These are phyloP conservation scores for Ustilago sp. DNA, from an alignment of 1,284 basidiomycete genomes.

Conservation along the genomic window DNA sequence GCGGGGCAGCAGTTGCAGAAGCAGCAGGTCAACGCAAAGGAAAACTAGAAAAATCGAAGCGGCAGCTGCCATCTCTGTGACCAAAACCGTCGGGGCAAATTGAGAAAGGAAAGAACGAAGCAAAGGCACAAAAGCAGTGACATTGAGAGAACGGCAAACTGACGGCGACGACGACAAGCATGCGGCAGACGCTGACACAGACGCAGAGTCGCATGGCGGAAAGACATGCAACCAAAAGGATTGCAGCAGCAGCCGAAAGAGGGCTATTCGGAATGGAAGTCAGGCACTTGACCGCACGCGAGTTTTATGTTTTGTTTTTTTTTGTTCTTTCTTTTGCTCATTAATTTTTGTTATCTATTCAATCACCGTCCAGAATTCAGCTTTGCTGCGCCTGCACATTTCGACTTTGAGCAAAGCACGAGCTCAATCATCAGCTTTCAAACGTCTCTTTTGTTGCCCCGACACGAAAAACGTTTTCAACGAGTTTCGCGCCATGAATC, in stretches of 20 bases:
- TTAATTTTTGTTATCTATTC: not conserved
- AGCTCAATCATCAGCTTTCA: not conserved
- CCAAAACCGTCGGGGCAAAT: conserved; percentile 3
- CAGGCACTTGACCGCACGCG: not conserved
- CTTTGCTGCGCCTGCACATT: not conserved
- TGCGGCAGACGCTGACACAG: not conserved
- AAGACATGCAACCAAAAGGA: not conserved
- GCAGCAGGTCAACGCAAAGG: too few relatives aligned
- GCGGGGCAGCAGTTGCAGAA: not conserved
- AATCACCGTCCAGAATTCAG: not conserved
- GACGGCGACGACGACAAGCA: not conserved
- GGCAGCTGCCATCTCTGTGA: not conserved
- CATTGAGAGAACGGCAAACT: not conserved
- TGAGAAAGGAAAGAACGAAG: not conserved
- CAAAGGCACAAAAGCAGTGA: not conserved
- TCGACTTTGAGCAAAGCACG: not conserved
- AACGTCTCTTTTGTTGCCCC: not conserved
- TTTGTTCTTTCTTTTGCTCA: not conserved
- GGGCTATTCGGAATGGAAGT: not conserved
- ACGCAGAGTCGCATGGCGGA: not conserved
- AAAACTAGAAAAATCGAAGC: not conserved
- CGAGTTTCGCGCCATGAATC: not conserved
- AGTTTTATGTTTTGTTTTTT: not conserved
- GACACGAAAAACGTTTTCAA: not conserved
- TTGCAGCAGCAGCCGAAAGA: not conserved